Evolutionary conservation across 768 basidiomycete species (phyloP), one percentile per base, ranked within the genome.

Genomic region (Xanthoconium purpureum): DNA sequence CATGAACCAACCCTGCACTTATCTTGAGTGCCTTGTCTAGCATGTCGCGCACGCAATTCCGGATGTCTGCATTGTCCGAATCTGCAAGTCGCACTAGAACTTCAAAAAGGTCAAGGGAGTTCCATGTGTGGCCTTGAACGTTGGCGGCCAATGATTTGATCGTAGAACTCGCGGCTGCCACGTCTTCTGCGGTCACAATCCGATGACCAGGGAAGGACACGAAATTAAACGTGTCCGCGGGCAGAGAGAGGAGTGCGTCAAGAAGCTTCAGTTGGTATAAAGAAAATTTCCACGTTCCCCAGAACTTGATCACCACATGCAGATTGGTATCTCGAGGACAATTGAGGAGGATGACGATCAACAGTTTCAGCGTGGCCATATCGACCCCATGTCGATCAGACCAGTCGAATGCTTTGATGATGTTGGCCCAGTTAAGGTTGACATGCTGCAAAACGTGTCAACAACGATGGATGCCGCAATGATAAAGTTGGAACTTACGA

Each of bases 21-120:
- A 93, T 89, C 74, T 92, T 92, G 49, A 94, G 84, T 0, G 92
- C 96, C 66, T 94, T 91, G 68, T 98, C 95, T 52, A 98, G 72
- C 85, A 97, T 89, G 62, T 97, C 94, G 43, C 88, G 80, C 28
- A 95, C 93, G 61, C 84, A 87, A 55, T 76, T 80, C 28, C 85
- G 82, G 30, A 94, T 84, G 50, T 94, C 91, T 14, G 71, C 59
- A 20, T 78, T 83, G 32, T 91, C 88, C 3, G 85, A 83, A 56
- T 87, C 85, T 3, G 89, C 87, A 50, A 88, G 78, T 54, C 84
- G 81, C n/a, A 96, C 87, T 4, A 98, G 77, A 30, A 94, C 86
- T 70, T 93, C 86, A 62, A 95, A 91, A 40, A 88, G n/a, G n/a
- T n/a, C n/a, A n/a, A n/a, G n/a, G n/a, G n/a, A n/a, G n/a, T n/a